Conservation (phyloP, 2,329 filamentous ascomycete species). For the Trichocomaceae sp. region DNA sequence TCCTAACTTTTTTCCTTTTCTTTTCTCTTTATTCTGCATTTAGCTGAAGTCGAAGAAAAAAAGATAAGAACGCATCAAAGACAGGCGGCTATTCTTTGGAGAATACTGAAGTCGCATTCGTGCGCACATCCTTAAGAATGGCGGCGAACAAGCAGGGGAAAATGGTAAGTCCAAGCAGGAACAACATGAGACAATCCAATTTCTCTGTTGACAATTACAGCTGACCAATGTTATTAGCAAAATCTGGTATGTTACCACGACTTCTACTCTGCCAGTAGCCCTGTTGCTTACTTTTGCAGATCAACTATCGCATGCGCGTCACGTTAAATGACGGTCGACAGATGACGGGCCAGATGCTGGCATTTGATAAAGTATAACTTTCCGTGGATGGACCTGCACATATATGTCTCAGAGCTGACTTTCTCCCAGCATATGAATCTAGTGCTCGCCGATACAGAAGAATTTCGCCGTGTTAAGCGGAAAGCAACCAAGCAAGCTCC, state of each 20-base stretch:
- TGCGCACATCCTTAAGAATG: constrained; percentile 39
- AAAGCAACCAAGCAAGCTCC: constrained; percentile 64
- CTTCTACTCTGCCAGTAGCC: neutral
- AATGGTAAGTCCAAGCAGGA: constrained; percentile 68
- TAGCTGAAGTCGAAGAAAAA: neutral
- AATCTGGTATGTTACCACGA: constrained; percentile 52
- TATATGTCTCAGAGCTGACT: constrained; percentile 6
- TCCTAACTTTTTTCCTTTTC: neutral
- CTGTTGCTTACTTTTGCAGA: constrained; percentile 48
- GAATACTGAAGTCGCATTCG: constrained; percentile 39
- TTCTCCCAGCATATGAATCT: constrained; percentile 87
- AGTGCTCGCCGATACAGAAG: constrained; percentile 96
- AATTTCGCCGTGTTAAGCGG: constrained; percentile 86
- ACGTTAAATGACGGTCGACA: constrained; percentile 91
- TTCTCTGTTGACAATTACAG: constrained; percentile 47
- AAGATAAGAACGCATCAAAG: neutral
- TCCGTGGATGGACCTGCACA: neutral
- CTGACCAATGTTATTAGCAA: constrained; percentile 55
- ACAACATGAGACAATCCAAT: constrained; percentile 11
- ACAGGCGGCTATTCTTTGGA: constrained; percentile 18
- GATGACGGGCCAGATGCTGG: constrained; percentile 96
- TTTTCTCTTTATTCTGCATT: neutral
- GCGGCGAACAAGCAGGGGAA: constrained; percentile 91
- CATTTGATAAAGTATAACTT: constrained; percentile 79
- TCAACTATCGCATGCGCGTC: constrained; percentile 99